Evolutionary conservation across 352 stramenopile genomes (phyloP).

Genomic region (Globisporangium cylindrosporum): DNA sequence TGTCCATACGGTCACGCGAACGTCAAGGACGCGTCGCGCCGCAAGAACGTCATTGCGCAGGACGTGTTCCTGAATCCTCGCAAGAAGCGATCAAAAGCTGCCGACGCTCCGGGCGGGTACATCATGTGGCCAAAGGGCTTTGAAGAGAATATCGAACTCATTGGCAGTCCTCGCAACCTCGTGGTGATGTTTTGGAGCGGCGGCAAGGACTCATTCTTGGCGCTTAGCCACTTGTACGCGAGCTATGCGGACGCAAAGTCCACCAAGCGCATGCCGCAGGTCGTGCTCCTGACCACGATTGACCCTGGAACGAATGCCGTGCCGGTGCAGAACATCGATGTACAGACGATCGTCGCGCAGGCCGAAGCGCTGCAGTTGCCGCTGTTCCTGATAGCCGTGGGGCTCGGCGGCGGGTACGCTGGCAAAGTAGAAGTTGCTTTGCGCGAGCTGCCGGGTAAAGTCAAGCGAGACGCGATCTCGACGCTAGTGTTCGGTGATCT

Average conservation of each 20-base stretch:
- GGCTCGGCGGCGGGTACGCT: conserved; percentile 31
- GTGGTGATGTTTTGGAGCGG: conserved; percentile 88
- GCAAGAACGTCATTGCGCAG: conserved; percentile 38
- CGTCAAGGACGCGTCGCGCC: conserved; percentile 39
- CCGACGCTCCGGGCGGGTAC: conserved; percentile 13
- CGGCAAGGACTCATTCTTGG: conserved; percentile 89
- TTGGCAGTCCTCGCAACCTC: conserved; percentile 28
- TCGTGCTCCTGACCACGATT: conserved; percentile 88
- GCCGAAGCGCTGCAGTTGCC: conserved; percentile 69
- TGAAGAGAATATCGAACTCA: background rate
- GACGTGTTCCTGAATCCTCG: conserved; percentile 34
- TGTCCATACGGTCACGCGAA: conserved; percentile 89
- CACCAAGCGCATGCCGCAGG: conserved; percentile 35
- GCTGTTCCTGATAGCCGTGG: conserved; percentile 71
- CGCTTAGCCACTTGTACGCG: conserved; percentile 46
- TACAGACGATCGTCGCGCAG: conserved; percentile 71
- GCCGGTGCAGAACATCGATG: conserved; percentile 80
- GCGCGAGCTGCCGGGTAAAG: conserved; percentile 24
- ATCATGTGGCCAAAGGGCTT: conserved; percentile 1
- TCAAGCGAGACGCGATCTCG: conserved; percentile 26
- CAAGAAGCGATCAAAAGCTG: conserved; percentile 13
- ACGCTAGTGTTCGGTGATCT: conserved; percentile 85
- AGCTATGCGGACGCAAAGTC: conserved; percentile 20
- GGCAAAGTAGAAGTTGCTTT: conserved; percentile 29
- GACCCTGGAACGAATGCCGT: conserved; percentile 70